Evolutionary conservation across 495 filamentous ascomycete genomes (phyloP).

Genomic region (Talaromyces borbonicus): DNA sequence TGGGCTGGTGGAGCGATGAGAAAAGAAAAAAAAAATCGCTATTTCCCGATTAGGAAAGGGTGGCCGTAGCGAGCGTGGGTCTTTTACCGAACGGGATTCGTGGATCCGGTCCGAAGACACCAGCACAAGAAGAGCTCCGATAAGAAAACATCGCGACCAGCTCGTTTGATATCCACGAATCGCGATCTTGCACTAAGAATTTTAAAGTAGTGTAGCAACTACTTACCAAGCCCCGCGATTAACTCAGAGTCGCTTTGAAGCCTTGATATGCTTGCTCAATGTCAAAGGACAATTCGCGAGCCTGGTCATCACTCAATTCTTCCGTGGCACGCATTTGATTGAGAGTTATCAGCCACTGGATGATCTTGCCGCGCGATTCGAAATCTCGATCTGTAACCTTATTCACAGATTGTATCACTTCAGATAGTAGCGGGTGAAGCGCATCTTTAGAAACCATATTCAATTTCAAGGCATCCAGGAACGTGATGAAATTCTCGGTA

Average conservation of each 20-base stretch:
- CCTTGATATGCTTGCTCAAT: slow-evolving; percentile 87
- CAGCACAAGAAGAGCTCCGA: background rate
- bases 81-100: slow-evolving; percentile 2
- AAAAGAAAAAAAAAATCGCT: slow-evolving; percentile 32
- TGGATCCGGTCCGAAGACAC: background rate
- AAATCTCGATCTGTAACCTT: slow-evolving; percentile 91
- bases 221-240: slow-evolving; percentile 1
- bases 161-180: too few relatives aligned
- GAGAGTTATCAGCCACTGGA: slow-evolving; percentile 93
- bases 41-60: slow-evolving; percentile 34
- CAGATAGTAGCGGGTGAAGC: slow-evolving; percentile 83
- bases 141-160: too few relatives aligned
- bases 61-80: slow-evolving; percentile 5
- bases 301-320: slow-evolving; percentile 78
- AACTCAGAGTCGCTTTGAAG: slow-evolving; percentile 66
- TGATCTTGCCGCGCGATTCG: slow-evolving; percentile 88
- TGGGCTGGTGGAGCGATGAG: background rate
- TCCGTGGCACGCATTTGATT: slow-evolving; percentile 97
- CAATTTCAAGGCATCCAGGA: slow-evolving; percentile 85
- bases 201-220: too few relatives aligned
- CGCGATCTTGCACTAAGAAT: too few relatives aligned
- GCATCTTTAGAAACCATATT: slow-evolving; percentile 89
- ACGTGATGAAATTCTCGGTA: slow-evolving; percentile 97
- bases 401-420: slow-evolving; percentile 93
- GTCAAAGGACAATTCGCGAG: slow-evolving; percentile 76